Percentiles rank a stretch among this genome's conserved stretches.
Evolutionary conservation across 306 rosid species (phyloP).

Genomic region (Comarum palustre): DNA sequence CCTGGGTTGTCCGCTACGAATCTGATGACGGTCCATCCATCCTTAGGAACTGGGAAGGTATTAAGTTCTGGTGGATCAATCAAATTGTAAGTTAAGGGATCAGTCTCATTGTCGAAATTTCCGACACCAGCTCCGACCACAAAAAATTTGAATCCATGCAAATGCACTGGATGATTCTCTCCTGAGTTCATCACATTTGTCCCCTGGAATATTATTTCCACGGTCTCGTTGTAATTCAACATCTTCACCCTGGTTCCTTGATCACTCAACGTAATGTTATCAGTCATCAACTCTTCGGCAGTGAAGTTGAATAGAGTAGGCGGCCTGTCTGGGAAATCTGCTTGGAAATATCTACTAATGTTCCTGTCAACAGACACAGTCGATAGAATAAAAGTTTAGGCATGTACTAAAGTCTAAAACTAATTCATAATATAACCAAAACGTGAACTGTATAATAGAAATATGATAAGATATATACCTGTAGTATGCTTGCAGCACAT

Average conservation of each 20-base stretch:
- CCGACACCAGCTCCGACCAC: slow-evolving; percentile 34
- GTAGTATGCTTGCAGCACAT: slow-evolving; percentile 52
- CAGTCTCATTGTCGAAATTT: slow-evolving; percentile 26
- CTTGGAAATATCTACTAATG: slow-evolving; percentile 13
- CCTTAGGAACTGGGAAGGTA: slow-evolving; percentile 23
- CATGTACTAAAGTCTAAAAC: too few relatives aligned
- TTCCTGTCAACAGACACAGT: neutral
- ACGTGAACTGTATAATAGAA: neutral
- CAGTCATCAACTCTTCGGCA: slow-evolving; percentile 20
- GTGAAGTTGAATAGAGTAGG: slow-evolving; percentile 39
- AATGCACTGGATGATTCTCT: slow-evolving; percentile 34
- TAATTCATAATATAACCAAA: neutral
- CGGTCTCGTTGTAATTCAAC: slow-evolving; percentile 31
- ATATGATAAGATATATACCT: slow-evolving; percentile 8
- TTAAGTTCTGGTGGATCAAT: slow-evolving; percentile 31
- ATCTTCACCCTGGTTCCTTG: slow-evolving; percentile 45
- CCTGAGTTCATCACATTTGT: slow-evolving; percentile 34
- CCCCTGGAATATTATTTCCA: slow-evolving; percentile 48
- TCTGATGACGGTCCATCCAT: slow-evolving; percentile 31
- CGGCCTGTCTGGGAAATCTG: slow-evolving; percentile 40
- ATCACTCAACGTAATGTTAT: slow-evolving; percentile 15
- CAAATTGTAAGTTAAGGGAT: slow-evolving; percentile 24
- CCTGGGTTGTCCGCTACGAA: slow-evolving; percentile 27
- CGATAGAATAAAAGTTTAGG: neutral
- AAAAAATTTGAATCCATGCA: slow-evolving; percentile 33